Evolutionary conservation across 768 basidiomycete species (phyloP).

Genomic region (Rubroboletus pulcherrimus): DNA sequence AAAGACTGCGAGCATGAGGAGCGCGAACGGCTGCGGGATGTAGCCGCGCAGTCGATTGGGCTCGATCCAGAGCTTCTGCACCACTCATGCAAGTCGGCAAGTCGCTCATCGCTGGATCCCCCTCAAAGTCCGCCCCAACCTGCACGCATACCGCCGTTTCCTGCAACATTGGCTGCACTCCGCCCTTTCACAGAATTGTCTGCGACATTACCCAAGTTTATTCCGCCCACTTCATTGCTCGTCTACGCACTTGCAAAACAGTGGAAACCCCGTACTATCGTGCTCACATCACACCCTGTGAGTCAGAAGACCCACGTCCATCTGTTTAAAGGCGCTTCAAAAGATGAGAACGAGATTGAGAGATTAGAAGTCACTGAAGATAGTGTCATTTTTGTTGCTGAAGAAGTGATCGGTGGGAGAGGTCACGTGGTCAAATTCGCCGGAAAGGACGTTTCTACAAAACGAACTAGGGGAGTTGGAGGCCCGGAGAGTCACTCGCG

Average conservation of each 20-base stretch:
- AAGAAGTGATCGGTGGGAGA: constrained; percentile 44
- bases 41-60: constrained; percentile 75
- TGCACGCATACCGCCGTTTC: constrained; percentile 49
- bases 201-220: constrained; percentile 61
- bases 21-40: constrained; percentile 68
- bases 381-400: constrained; percentile 71
- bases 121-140: constrained; percentile 14
- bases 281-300: constrained; percentile 47
- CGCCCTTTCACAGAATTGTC: constrained; percentile 49
- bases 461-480: constrained; percentile 21
- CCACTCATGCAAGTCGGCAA: constrained; percentile 24
- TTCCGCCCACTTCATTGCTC: constrained; percentile 63
- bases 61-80: constrained; percentile 53
- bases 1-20: constrained; percentile 65
- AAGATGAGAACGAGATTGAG: constrained; percentile 68
- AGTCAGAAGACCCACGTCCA: constrained; percentile 54
- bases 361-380: constrained; percentile 73
- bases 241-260: constrained; percentile 70
- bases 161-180: constrained; percentile 52
- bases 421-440: constrained; percentile 63
- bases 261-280: constrained; percentile 64
- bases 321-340: constrained; percentile 59
- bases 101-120: constrained; percentile 13
- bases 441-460: constrained; percentile 54
- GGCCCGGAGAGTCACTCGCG: constrained; percentile 1